Evolutionary conservation across 441 rosid species (phyloP).

Genomic region (Euphorbia corollata): DNA sequence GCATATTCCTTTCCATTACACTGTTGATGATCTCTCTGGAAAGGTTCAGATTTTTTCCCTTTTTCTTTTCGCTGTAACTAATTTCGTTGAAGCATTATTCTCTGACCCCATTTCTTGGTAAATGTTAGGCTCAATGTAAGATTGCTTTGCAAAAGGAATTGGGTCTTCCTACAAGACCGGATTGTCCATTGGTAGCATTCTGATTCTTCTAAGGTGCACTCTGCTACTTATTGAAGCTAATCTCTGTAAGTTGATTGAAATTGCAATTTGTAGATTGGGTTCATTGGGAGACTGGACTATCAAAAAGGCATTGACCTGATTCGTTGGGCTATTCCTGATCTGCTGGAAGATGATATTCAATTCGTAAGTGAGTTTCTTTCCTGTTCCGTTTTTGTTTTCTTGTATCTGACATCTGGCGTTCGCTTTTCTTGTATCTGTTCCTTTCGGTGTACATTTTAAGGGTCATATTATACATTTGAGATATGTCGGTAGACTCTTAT

Average conservation of each 20-base stretch:
- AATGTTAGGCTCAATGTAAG: constrained; percentile 67
- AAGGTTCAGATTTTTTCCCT: constrained; percentile 42
- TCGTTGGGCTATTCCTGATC: constrained; percentile 54
- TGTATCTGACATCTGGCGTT: not conserved
- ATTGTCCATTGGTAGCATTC: constrained; percentile 65
- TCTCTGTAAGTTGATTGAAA: constrained; percentile 17
- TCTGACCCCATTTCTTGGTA: constrained; percentile 19
- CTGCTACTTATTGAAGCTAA: constrained; percentile 3
- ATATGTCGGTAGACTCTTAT: not conserved
- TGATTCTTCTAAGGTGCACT: constrained; percentile 3
- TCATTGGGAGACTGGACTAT: constrained; percentile 89
- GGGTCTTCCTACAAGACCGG: constrained; percentile 73
- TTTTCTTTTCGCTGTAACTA: constrained; percentile 1
- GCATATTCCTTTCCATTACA: constrained; percentile 55
- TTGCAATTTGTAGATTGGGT: constrained; percentile 62
- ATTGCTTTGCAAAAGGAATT: constrained; percentile 78
- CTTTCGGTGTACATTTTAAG: not conserved
- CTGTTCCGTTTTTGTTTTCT: not conserved
- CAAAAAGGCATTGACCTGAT: constrained; percentile 94
- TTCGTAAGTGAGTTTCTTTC: constrained; percentile 55
- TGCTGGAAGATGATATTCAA: constrained; percentile 80
- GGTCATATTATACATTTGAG: not conserved
- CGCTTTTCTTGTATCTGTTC: not conserved
- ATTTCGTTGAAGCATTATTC: constrained; percentile 10
- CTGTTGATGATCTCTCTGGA: constrained; percentile 60